Conservation (phyloP, 179 eudicot species). For the Camellia oleifera region DNA sequence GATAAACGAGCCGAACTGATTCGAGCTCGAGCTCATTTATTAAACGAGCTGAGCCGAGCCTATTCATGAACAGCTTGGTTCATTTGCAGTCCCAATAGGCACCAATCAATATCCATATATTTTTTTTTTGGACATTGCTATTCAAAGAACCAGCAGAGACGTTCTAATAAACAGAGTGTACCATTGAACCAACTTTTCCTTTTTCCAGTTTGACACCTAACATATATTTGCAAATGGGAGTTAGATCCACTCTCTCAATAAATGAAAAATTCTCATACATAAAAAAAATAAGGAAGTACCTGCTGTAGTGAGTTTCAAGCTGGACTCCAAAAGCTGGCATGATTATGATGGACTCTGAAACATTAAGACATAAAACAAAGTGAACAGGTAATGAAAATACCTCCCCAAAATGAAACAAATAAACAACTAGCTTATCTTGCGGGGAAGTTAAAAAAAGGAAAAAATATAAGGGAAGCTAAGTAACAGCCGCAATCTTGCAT, state of each 20-base stretch:
- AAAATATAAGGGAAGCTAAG: background rate
- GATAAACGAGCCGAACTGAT: too few relatives aligned
- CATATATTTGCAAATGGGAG: background rate
- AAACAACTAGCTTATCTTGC: background rate
- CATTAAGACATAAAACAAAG: slow-evolving; percentile 9
- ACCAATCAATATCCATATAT: background rate
- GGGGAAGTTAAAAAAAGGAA: background rate
- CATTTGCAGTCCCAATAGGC: too few relatives aligned
- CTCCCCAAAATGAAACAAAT: background rate
- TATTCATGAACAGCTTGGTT: too few relatives aligned
- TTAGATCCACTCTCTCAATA: background rate
- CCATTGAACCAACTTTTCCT: background rate
- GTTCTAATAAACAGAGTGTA: background rate
- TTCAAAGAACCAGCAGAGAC: background rate
- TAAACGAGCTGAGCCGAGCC: too few relatives aligned
- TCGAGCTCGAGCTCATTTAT: too few relatives aligned
- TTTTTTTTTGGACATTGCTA: background rate
- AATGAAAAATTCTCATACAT: background rate
- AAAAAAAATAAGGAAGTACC: slow-evolving; percentile 37
- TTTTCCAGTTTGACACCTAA: background rate
- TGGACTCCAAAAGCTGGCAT: slow-evolving; percentile 88
- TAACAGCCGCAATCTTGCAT: background rate
- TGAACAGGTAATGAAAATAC: background rate
- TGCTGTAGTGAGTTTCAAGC: slow-evolving; percentile 80
- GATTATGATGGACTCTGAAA: slow-evolving; percentile 77